Percentiles rank a stretch among this genome's conserved stretches.
phyloP scores from a whole-genome alignment of 2,329 filamentous ascomycete genomes.

The Botrytis tulipae region DNA sequence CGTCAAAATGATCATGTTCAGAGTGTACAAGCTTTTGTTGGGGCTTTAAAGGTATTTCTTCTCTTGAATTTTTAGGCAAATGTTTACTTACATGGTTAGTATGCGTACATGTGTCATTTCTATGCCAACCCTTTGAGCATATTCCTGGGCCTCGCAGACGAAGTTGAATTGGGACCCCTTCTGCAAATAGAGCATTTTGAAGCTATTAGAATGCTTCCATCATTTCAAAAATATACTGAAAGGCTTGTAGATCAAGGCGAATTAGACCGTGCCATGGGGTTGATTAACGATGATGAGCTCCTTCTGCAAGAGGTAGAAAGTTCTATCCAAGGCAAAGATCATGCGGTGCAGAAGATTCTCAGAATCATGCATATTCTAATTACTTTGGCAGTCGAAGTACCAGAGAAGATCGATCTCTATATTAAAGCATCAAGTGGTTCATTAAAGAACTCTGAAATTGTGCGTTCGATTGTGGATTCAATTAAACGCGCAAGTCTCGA shows the following conservation, averaged over 20 bases:
- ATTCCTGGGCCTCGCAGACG: slow-evolving; percentile 46
- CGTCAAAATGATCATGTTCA: slow-evolving; percentile 76
- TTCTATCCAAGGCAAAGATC: slow-evolving; percentile 39
- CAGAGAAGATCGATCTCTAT: slow-evolving; percentile 51
- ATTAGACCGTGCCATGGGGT: slow-evolving; percentile 46
- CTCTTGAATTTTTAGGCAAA: background rate
- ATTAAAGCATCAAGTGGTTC: slow-evolving; percentile 56
- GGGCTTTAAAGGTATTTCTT: slow-evolving; percentile 60
- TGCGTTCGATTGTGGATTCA: slow-evolving; percentile 44
- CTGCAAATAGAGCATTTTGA: slow-evolving; percentile 63
- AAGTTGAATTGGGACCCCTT: slow-evolving; percentile 35
- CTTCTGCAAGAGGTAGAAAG: slow-evolving; percentile 48
- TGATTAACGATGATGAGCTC: slow-evolving; percentile 60
- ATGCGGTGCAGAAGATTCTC: slow-evolving; percentile 46
- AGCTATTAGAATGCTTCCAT: slow-evolving; percentile 65
- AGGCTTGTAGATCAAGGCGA: slow-evolving; percentile 45
- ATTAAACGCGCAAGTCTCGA: slow-evolving; percentile 60
- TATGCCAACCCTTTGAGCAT: slow-evolving; percentile 74
- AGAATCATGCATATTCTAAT: slow-evolving; percentile 50
- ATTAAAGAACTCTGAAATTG: slow-evolving; percentile 52
- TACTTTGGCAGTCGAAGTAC: slow-evolving; percentile 26
- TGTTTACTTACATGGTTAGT: slow-evolving; percentile 47
- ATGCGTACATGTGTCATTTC: slow-evolving; percentile 83
- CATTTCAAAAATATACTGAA: slow-evolving; percentile 61
- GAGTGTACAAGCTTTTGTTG: slow-evolving; percentile 69